Evolutionary conservation across 768 basidiomycete genomes (phyloP), one percentile per base, ranked within the genome.

Genomic region (Boletus bicolor): DNA sequence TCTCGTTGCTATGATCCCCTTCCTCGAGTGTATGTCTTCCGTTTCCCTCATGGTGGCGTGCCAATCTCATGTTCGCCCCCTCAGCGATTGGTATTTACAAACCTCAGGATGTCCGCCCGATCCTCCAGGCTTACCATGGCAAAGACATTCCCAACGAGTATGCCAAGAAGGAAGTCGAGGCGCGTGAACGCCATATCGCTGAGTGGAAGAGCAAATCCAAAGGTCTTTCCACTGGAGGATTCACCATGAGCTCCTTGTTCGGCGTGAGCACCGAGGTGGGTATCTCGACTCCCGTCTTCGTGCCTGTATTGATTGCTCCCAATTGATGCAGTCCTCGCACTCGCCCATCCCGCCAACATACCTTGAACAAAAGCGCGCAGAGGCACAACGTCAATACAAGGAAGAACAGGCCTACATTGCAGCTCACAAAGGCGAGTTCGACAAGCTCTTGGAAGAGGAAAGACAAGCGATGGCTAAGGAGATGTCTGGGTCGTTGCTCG

Each of bases 1-100:
- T 0, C 82, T 98, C 39, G 71, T 98, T 19, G 87, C 86, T n/a
- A 81, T 98, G 79, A 94, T 99, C 61, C 96, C 96, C 1, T 98
- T 98, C 85, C 80, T 99, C 5, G 97, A 98, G 77, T 93, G 93
- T 79, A 64, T 51, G 79, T 74, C 9, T n/a, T 7, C 30, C 21
- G 47, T 15, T 57, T 7, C 24, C 48, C 2, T 15, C 28, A 5
- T 39, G 2, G 24, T 15, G 2, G 17, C n/a, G 32, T 46, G 12
- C 19, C 32, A 12, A 53, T 28, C 35, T 53, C 39, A 59, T 26
- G 0, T 19, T 35, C 14, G 15, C 10, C 7, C 21, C 28, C 36
- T 12, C 63, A 96, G 96, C 97, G 7, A 87, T 99, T 56, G 95
- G 86, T 0, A 95, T 98, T 61, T 94, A 93, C 76, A 87, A 86